Evolutionary conservation across 2,329 filamentous ascomycete species (phyloP).

Genomic region (Trichoderma afroharzianum): DNA sequence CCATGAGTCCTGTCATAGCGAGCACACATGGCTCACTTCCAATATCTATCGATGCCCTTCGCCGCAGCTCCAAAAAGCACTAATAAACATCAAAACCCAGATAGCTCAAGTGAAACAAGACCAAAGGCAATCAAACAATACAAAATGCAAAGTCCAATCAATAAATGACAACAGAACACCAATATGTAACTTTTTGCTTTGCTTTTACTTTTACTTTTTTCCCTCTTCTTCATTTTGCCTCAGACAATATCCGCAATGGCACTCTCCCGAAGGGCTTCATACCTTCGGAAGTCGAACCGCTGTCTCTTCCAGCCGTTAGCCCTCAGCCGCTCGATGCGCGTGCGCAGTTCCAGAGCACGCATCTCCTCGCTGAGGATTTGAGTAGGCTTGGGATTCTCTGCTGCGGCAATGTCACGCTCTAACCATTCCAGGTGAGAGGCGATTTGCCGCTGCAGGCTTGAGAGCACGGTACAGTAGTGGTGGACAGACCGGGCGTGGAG

Average conservation of each 20-base stretch:
- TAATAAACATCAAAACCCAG: neutral
- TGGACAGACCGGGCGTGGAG: constrained; percentile 43
- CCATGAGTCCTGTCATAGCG: neutral
- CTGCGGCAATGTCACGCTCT: constrained; percentile 37
- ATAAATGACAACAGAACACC: neutral
- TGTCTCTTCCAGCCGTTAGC: constrained; percentile 53
- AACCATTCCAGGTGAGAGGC: constrained; percentile 45
- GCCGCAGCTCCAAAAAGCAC: neutral
- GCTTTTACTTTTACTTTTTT: neutral
- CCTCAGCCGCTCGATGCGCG: constrained; percentile 53
- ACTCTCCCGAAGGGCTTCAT: constrained; percentile 50
- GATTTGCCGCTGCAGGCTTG: constrained; percentile 47
- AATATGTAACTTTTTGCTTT: neutral
- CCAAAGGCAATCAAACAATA: neutral
- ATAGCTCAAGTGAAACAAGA: neutral
- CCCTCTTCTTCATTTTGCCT: neutral
- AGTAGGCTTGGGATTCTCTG: constrained; percentile 19
- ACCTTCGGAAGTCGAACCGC: constrained; percentile 51
- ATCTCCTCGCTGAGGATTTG: constrained; percentile 32
- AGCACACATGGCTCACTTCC: neutral
- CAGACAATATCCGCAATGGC: constrained; percentile 48
- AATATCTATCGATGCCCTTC: neutral
- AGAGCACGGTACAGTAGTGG: constrained; percentile 48
- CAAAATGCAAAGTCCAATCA: neutral
- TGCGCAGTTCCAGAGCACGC: constrained; percentile 41